phyloP scores from a whole-genome alignment of 495 filamentous ascomycete species.

The Talaromyces borbonicus region DNA sequence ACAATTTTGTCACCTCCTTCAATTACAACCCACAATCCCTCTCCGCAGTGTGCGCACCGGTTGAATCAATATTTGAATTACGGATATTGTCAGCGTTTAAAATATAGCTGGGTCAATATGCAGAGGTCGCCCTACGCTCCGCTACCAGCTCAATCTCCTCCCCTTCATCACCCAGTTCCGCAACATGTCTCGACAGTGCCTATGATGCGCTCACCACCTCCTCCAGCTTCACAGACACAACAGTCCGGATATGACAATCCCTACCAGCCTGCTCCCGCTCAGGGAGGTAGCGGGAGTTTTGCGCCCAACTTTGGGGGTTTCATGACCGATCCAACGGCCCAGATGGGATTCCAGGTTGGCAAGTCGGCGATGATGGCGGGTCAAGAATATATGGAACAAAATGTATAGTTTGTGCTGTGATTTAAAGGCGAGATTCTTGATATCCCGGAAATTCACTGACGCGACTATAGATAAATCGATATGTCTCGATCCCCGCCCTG shows the following conservation, averaged over 20 bases:
- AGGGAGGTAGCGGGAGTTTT: conserved; percentile 44
- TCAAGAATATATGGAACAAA: conserved; percentile 88
- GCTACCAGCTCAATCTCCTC: conserved; percentile 76
- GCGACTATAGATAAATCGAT: conserved; percentile 66
- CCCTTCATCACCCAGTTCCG: conserved; percentile 94
- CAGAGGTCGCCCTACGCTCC: conserved; percentile 72
- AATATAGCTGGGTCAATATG: conserved; percentile 55
- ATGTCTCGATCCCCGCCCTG: conserved; percentile 82
- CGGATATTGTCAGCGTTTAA: too few species aligned
- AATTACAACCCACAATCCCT: too few species aligned
- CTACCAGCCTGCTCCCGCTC: conserved; percentile 47
- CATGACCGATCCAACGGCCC: conserved; percentile 92
- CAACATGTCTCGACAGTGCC: conserved; percentile 98
- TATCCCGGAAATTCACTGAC: background rate
- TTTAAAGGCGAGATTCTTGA: too few species aligned
- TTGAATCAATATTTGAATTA: too few species aligned
- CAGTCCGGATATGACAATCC: conserved; percentile 65
- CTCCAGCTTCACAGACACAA: conserved; percentile 65
- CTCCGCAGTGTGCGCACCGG: too few species aligned
- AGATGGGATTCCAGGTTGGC: conserved; percentile 91
- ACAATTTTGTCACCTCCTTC: too few species aligned
- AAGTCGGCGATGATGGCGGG: conserved; percentile 82
- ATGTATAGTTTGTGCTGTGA: conserved; percentile 43
- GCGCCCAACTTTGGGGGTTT: conserved; percentile 75
- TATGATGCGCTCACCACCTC: conserved; percentile 95